A percentile compares a stretch with the other conserved stretches of the same genome.
Evolutionary conservation across 192 early-diverging fungal species (phyloP).

Genomic region (Chytriomyces sp.): DNA sequence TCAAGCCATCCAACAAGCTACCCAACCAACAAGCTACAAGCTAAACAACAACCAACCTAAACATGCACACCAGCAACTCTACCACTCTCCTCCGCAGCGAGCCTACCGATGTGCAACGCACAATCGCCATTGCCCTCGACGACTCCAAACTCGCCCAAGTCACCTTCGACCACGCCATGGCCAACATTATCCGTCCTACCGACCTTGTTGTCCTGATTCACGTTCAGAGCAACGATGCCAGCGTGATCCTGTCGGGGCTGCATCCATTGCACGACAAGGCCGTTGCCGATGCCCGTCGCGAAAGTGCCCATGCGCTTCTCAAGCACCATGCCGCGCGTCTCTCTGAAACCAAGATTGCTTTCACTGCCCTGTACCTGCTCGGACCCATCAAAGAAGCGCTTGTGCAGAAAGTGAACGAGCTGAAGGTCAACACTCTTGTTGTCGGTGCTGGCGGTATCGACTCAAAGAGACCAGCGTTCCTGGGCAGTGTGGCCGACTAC

Average conservation of each 20-base stretch:
- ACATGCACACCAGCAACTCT: not conserved
- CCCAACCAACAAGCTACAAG: no score
- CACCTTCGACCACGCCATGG: constrained; percentile 42
- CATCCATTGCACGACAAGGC: not conserved
- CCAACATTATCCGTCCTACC: constrained; percentile 33
- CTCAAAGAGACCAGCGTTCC: not conserved
- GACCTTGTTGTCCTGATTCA: constrained; percentile 45
- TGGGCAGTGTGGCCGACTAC: constrained; percentile 20
- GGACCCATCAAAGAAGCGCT: not conserved
- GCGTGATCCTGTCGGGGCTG: not conserved
- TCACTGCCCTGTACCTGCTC: not conserved
- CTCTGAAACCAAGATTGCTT: not conserved
- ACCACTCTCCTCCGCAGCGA: not conserved
- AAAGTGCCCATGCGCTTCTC: not conserved
- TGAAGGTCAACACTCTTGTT: not conserved
- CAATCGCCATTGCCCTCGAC: constrained; percentile 44
- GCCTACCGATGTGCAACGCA: not conserved
- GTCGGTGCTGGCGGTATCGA: not conserved
- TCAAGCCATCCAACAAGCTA: no score
- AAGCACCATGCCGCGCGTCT: not conserved
- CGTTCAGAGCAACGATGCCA: not conserved
- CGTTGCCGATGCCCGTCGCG: not conserved
- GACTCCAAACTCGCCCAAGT: constrained; percentile 24
- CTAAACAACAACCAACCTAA: not conserved
- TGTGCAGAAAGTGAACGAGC: constrained; percentile 5